phyloP scores from a whole-genome alignment of 306 rosid genomes.

The Carpinus viminea region DNA sequence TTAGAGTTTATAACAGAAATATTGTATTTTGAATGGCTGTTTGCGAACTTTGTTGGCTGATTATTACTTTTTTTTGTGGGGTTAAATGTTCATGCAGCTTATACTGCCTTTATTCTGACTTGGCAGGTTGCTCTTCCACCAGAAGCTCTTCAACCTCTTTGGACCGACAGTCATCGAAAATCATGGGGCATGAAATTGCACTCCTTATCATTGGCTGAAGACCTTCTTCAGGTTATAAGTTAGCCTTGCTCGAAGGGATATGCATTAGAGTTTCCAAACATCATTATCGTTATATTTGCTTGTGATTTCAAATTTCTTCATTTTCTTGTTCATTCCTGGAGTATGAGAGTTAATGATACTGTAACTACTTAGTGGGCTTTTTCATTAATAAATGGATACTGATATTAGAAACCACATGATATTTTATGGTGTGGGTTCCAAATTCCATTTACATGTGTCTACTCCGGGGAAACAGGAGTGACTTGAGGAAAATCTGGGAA shows the following conservation, averaged over 20 bases:
- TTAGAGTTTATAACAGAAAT: conserved; percentile 1
- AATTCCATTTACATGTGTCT: background rate
- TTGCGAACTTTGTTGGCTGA: background rate
- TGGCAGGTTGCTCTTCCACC: conserved; percentile 58
- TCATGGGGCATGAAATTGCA: conserved; percentile 58
- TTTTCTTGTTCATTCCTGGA: background rate
- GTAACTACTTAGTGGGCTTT: background rate
- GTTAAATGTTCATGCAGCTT: background rate
- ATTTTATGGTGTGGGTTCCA: background rate
- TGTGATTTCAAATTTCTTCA: background rate
- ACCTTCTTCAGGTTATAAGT: conserved; percentile 63
- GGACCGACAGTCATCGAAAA: conserved; percentile 55
- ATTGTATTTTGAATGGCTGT: background rate
- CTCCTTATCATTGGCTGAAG: conserved; percentile 54
- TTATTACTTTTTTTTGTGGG: conserved; percentile 19
- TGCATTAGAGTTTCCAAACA: conserved; percentile 20
- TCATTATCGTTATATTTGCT: background rate
- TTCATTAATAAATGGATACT: background rate
- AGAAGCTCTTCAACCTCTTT: conserved; percentile 60
- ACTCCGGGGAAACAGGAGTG: background rate
- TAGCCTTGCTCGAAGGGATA: conserved; percentile 13
- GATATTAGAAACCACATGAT: background rate
- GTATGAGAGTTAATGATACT: background rate
- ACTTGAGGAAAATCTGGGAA: background rate
- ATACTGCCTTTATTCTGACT: conserved; percentile 22